Evolutionary conservation across 163 green algal species (phyloP), one percentile per base, ranked within the genome.

Genomic region (Smithsoniella earleae): DNA sequence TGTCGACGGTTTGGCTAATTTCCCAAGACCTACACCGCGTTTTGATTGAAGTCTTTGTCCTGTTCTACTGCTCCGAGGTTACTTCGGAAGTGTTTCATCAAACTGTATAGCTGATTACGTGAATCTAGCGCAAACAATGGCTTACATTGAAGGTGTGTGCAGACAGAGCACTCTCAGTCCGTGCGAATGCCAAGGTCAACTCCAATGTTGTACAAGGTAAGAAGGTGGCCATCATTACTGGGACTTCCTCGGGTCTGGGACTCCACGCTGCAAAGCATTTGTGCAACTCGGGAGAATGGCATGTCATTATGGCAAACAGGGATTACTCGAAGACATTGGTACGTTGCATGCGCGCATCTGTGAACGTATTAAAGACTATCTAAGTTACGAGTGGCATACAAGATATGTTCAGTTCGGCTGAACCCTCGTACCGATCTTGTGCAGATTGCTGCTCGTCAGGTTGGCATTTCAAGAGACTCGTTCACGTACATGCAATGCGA

Each of bases 401-500:
- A 8, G 22, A 16, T 45, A 36, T 66, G 44, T 76, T 36, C 33
- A 18, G 52, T 6, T 6, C 16, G 30, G 3, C 33, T n/a, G 13
- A n/a, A 25, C 36, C 4, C 31, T 25, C 34, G n/a, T 64, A 10
- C 30, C 13, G 5, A 8, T 25, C 30, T 4, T 65, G 37, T 45
- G 30, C 36, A 40, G 36, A 46, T 49, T n/a, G 75, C 75, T 16
- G 81, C 83, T 31, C 86, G 90, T 75, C 64, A 77, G 33, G 45
- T 82, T 16, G 81, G 81, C 75, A 82, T 90, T 55, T 74, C 86
- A 25, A 72, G 83, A 27, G 84, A 82, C 76, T 81, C 74, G 30
- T 95, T 92, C 86, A 89, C 82, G 2, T 78, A 96, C 40, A 89
- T 95, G 81, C 85, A 96, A 76, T 80, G 91, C n/a, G 91, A 97